Conservation (phyloP, 352 stramenopile genomes). For the Phytophthora gonapodyides region DNA sequence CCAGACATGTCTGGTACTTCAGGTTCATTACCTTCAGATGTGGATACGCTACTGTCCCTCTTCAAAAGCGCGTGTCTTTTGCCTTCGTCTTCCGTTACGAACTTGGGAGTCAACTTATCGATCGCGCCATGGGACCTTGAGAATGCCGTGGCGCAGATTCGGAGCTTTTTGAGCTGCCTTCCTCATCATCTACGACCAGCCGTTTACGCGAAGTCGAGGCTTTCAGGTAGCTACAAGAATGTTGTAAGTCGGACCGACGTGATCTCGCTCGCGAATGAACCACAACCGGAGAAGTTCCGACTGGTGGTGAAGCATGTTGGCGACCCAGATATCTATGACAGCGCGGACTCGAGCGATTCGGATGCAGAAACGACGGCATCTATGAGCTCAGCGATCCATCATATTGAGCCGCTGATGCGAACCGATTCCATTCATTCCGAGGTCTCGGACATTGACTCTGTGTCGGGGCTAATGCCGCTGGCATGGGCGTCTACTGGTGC, state of each 20-base stretch:
- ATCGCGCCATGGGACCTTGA: constrained; percentile 71
- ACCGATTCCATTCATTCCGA: constrained; percentile 76
- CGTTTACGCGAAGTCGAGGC: constrained; percentile 47
- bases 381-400: constrained; percentile 41
- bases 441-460: constrained; percentile 67
- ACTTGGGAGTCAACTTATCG: constrained; percentile 40
- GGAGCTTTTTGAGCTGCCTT: constrained; percentile 56
- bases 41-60: constrained; percentile 47
- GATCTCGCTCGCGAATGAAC: constrained; percentile 9
- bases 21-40: constrained; percentile 28
- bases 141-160: constrained; percentile 56
- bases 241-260: constrained; percentile 18
- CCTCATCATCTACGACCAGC: constrained; percentile 57
- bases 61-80: constrained; percentile 53
- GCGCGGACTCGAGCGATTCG: constrained; percentile 38
- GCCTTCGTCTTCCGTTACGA: constrained; percentile 67
- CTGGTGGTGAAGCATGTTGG: constrained; percentile 34
- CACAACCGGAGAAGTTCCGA: constrained; percentile 29
- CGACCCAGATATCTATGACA: constrained; percentile 22
- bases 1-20: constrained; percentile 9
- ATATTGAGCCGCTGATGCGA: constrained; percentile 46
- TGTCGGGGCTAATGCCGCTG: constrained; percentile 42
- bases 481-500: constrained; percentile 43
- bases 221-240: constrained; percentile 32
- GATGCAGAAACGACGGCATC: constrained; percentile 43